Conservation (phyloP, 345 rosid species). For the Eutrema yunnanense region DNA sequence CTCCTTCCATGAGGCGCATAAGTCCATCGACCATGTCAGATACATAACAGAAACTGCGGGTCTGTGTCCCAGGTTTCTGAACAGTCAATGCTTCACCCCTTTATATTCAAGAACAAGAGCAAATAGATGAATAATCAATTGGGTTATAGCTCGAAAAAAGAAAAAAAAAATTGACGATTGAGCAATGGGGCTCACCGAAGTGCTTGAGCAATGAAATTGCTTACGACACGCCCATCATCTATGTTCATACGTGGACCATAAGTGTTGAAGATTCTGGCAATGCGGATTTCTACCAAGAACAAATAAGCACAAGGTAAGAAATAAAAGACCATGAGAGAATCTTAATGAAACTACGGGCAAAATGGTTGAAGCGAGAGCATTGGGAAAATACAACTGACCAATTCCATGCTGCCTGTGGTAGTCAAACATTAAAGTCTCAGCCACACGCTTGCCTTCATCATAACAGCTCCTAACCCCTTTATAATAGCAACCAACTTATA, state of each 20-base stretch:
- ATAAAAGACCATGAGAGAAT: not conserved
- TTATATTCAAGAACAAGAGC: not conserved
- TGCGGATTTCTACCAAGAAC: constrained; percentile 63
- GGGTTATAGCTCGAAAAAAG: not conserved
- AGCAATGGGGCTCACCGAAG: constrained; percentile 46
- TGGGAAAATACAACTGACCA: constrained; percentile 29
- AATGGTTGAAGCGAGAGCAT: not conserved
- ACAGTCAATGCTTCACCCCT: constrained; percentile 93
- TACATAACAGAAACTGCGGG: constrained; percentile 95
- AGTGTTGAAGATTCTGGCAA: constrained; percentile 97
- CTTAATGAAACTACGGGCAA: not conserved
- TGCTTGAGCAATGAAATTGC: constrained; percentile 99
- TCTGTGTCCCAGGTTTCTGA: constrained; percentile 93
- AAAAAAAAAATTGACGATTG: not conserved
- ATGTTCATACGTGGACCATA: constrained; percentile 98
- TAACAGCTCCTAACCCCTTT: constrained; percentile 93
- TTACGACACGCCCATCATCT: constrained; percentile 99
- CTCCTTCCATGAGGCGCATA: constrained; percentile 93
- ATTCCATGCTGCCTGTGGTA: constrained; percentile 97
- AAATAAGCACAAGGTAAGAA: constrained; percentile 2
- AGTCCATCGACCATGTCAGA: constrained; percentile 99
- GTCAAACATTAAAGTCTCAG: constrained; percentile 96
- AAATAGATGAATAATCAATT: not conserved
- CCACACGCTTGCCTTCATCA: constrained; percentile 98
- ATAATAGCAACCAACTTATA: not conserved